Base-by-base conservation (phyloP, 345 rosid species). In the Eucalyptus leucophloia region DNA sequence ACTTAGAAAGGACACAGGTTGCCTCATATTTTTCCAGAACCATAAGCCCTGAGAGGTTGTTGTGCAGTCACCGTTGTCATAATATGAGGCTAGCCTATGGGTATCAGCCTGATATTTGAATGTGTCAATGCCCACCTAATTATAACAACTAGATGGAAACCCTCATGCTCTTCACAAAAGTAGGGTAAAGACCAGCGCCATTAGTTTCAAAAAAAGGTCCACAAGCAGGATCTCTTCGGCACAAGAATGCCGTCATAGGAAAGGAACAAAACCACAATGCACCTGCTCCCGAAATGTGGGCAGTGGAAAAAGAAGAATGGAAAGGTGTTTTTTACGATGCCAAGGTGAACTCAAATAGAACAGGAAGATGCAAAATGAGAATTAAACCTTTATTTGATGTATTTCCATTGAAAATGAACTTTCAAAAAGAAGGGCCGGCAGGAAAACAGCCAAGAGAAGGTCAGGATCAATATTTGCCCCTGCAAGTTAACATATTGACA, bases 361-460 rank as follows among this genome's bases (percentile, higher is more conserved):
- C 45, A 62, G 37, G 30, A 51, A 42, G 62, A 44, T 28, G 67
- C 60, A 80, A 86, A 45, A 83, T n/a, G 49, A 47, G 49, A 37
- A 89, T 37, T 51, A 88, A 91, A 98, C 99, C 99, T 96, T 97
- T 89, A 98, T 97, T 92, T 97, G 99, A 92, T 98, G 99, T 87
- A 96, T 91, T 92, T 98, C 98, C 99, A 97, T 97, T 1, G 99
- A 93, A 89, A 98, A 98, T 45, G 99, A 93, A 92, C 99, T 98
- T 94, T 98, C 99, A 45, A 97, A 98, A 89, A 98, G 98, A 90
- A 98, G 97, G 53, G 99, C 98, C 28, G 99, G 99, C 91, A 98
- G 99, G 91, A 98, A 97, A 77, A 98, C 98, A 60, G 99, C 99
- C 92, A 98, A 91, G 42, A 98, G 92, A 90, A 97, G 99, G 53